Percentiles rank a stretch among this genome's conserved stretches.
phyloP scores from a whole-genome alignment of 1,139 yeast genomes.

The Blastobotrys petasosporus region DNA sequence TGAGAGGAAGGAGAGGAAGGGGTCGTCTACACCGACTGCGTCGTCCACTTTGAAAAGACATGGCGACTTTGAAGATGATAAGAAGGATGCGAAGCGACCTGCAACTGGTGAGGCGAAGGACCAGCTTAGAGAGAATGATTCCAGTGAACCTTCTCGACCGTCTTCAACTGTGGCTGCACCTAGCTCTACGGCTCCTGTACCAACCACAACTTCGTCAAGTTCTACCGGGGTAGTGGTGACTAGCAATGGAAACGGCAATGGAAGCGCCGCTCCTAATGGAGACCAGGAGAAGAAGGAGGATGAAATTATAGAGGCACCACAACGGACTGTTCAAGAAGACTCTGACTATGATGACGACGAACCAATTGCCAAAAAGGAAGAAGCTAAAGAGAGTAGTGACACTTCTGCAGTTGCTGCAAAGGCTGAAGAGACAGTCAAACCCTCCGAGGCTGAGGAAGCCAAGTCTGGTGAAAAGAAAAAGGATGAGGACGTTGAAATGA shows the following conservation, averaged over 20 bases:
- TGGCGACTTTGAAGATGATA: conserved; percentile 15
- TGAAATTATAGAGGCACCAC: conserved; percentile 51
- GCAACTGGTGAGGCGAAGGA: conserved; percentile 15
- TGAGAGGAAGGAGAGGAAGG: neutral
- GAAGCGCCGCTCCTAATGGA: neutral
- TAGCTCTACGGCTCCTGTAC: conserved; percentile 1
- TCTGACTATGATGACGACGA: conserved; percentile 72
- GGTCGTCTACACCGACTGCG: neutral
- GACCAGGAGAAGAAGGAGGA: conserved; percentile 15
- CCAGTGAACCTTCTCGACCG: neutral
- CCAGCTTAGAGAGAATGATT: conserved; percentile 2
- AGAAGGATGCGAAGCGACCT: conserved; percentile 13
- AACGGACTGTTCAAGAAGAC: conserved; percentile 74
- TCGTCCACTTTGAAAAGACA: conserved; percentile 11
- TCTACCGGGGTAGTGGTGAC: neutral
- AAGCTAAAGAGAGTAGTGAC: conserved; percentile 1
- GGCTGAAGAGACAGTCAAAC: neutral
- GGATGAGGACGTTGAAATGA: conserved; percentile 17
- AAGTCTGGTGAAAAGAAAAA: conserved; percentile 5
- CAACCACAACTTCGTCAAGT: neutral
- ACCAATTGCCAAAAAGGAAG: neutral
- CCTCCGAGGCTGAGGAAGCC: neutral
- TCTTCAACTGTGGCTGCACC: conserved; percentile 9
- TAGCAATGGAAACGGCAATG: neutral
- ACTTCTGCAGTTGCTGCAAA: neutral